Conservation (phyloP, 148 eudicot species). For the Chenopodium suecicum region DNA sequence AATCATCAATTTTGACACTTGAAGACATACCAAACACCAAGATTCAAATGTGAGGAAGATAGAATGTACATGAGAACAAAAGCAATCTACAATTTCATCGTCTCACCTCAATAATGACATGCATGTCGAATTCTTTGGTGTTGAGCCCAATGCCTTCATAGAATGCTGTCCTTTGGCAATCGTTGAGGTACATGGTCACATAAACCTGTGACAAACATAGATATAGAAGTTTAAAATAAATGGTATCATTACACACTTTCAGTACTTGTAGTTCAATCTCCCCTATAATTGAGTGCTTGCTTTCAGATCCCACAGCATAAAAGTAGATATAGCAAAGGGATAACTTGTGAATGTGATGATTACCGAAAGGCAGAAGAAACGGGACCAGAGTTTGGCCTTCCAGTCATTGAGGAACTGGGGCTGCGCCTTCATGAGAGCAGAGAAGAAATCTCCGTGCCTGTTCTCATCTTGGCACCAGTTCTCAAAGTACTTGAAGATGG, state of each 20-base stretch:
- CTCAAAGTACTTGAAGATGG: constrained; percentile 95
- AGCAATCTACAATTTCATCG: not conserved
- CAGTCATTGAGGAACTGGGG: constrained; percentile 99
- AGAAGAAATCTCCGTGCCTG: constrained; percentile 98
- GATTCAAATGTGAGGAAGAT: no score
- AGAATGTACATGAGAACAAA: no score
- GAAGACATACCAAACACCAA: no score
- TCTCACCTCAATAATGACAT: constrained; percentile 94
- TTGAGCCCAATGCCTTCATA: constrained; percentile 95
- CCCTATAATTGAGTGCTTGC: not conserved
- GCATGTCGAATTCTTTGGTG: constrained; percentile 97
- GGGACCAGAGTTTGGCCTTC: constrained; percentile 97
- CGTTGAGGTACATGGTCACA: constrained; percentile 98
- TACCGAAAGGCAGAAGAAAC: constrained; percentile 99
- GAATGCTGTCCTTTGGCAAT: constrained; percentile 88
- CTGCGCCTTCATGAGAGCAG: constrained; percentile 95
- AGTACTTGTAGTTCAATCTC: no score
- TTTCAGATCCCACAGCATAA: not conserved
- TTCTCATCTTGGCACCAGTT: constrained; percentile 99
- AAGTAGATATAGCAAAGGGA: not conserved
- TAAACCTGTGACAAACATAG: constrained; percentile 57
- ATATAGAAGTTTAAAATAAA: not conserved
- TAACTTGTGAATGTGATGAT: not conserved
- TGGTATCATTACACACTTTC: not conserved
- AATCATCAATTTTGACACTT: no score